Base-by-base conservation (phyloP, 164 flowering plant genomes). In the Nelumbo lutea region DNA sequence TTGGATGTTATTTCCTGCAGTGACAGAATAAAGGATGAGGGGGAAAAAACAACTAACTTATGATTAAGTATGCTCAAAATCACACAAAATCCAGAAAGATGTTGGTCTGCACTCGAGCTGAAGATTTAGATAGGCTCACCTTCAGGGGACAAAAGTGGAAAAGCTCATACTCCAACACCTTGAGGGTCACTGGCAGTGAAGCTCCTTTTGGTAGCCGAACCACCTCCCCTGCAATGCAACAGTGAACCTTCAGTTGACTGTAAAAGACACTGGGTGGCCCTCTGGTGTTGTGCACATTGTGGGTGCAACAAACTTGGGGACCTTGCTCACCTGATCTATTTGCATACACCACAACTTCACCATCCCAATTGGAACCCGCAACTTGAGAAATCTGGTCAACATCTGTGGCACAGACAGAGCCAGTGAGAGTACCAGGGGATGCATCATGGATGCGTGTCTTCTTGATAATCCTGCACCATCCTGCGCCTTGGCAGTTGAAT, bases 401-500 rank as follows among this genome's bases (percentile, higher is more conserved):
- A 78, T 91, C 97, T 51, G 74, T 62, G 14, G 93, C 88, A 69
- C 80, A 61, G 51, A 94, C 84, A 65, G 84, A 82, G 57, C 82
- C 80, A 8, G 89, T 80, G 61, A 94, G 87, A 42, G 91, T 88
- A 15, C 88, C 90, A 15, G 98, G 98, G 15, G 88, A 77, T 9
- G 71, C 73, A 66, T 94, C 93, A 70, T 94, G 98, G 58, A 94
- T 90, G 64, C 89, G 93, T 11, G 89, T 91, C 72, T 85, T 94
- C 83, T 94, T 94, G 1, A 61, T 70, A 56, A 80, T 70, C 79
- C 81, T 90, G 87, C 96, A 90, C 97, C 97, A 94, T 9, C 96
- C 97, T 41, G 98, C 98, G 70, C 98, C 98, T 80, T 94, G 98
- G 84, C 98, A 94, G 79, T 94, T 94, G 80, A 91, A 94, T 48